Evolutionary conservation across 1,139 yeast species (phyloP).

Genomic region (Candida sanyaensis): DNA sequence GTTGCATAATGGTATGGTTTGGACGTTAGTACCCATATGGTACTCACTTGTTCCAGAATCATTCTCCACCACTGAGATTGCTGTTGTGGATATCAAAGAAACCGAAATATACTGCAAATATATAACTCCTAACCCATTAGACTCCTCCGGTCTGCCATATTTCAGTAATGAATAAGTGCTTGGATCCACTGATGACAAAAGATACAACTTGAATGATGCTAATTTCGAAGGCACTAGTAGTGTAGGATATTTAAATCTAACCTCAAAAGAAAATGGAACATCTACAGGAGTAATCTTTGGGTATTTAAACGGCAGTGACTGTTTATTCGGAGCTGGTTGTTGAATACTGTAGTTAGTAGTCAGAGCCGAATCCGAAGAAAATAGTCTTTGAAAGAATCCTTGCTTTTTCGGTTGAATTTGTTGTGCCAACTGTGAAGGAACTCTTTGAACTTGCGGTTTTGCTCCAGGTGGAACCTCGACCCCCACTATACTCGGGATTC

Average conservation of each 20-base stretch:
- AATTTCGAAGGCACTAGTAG: slow-evolving; percentile 42
- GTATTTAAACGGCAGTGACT: slow-evolving; percentile 5
- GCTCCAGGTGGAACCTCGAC: slow-evolving; percentile 17
- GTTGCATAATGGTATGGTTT: slow-evolving; percentile 29
- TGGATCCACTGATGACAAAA: slow-evolving; percentile 40
- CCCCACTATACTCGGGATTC: slow-evolving; percentile 49
- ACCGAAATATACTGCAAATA: slow-evolving; percentile 41
- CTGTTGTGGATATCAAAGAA: slow-evolving; percentile 34
- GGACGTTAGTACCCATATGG: slow-evolving; percentile 33
- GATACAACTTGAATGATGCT: slow-evolving; percentile 40
- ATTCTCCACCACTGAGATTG: slow-evolving; percentile 36
- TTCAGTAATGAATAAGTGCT: slow-evolving; percentile 35
- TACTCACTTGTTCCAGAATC: slow-evolving; percentile 27
- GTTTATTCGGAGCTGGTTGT: slow-evolving; percentile 12
- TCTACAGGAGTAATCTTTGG: slow-evolving; percentile 37
- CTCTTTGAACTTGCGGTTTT: slow-evolving; percentile 8
- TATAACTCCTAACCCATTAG: slow-evolving; percentile 51
- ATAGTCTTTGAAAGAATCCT: slow-evolving; percentile 25
- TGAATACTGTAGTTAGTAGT: neutral
- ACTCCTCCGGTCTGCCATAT: slow-evolving; percentile 39
- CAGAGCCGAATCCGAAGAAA: slow-evolving; percentile 11
- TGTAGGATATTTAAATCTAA: slow-evolving; percentile 49
- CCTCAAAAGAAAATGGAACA: slow-evolving; percentile 48
- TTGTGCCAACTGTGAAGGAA: slow-evolving; percentile 16
- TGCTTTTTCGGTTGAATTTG: slow-evolving; percentile 17